These are phyloP conservation scores for Diacronema lutheri DNA, from an alignment of 78 protist species.

Conservation along the genomic window DNA sequence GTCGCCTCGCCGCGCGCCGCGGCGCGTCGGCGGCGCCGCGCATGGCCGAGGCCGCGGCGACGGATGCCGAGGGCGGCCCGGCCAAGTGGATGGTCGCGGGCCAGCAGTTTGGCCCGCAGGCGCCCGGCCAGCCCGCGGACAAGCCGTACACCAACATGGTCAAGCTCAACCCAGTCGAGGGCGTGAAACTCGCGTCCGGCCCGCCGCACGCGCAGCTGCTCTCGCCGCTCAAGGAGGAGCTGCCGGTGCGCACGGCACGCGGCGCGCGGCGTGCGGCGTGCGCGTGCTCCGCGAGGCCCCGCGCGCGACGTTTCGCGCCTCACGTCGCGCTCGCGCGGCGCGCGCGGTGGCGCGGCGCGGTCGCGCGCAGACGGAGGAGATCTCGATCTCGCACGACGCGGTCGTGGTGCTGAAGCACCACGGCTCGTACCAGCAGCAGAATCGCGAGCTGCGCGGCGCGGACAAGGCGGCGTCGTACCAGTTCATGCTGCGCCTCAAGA, in stretches of 20 bases:
- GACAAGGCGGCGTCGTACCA: conserved; percentile 2
- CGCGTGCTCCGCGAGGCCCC: neutral
- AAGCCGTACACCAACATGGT: conserved; percentile 16
- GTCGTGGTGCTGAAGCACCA: conserved; percentile 29
- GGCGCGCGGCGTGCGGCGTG: neutral
- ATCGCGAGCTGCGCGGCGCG: conserved; percentile 15
- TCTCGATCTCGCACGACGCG: conserved; percentile 4
- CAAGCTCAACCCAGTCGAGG: neutral
- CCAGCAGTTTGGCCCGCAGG: neutral
- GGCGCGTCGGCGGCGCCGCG: too few relatives aligned
- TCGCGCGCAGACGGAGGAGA: too few relatives aligned
- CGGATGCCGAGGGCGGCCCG: too few relatives aligned
- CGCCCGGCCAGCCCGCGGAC: neutral
- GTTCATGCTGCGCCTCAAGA: conserved; percentile 20
- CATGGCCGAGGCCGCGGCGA: too few relatives aligned
- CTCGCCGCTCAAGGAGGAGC: neutral
- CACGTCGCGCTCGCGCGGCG: neutral
- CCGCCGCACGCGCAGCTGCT: neutral
- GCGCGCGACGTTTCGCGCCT: neutral
- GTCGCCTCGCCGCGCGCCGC: too few relatives aligned
- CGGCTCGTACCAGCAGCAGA: conserved; percentile 43
- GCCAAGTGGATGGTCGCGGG: neutral
- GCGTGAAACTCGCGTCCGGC: neutral
- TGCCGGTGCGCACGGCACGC: neutral
- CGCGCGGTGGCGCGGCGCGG: too few relatives aligned